Evolutionary conservation across 768 basidiomycete genomes (phyloP), one percentile per base, ranked within the genome.

Genomic region (Leccinum uliginosum): DNA sequence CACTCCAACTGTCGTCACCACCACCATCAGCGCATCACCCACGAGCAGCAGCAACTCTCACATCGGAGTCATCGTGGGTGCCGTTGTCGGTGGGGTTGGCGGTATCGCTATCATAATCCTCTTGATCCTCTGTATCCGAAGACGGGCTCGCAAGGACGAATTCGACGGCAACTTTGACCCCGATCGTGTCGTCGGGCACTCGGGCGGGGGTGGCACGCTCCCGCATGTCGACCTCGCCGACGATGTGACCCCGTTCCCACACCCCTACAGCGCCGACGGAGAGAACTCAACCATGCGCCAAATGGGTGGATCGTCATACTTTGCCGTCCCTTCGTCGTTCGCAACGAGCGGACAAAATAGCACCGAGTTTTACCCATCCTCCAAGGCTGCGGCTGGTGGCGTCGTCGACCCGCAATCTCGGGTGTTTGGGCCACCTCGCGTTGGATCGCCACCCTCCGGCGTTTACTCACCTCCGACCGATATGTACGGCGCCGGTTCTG

Each of bases 111-210:
- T 71, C 10, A 1, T 77, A 19, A 59, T 59, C 3, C 23, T 74
- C 56, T 30, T 75, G 15, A 10, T 73, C 50, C 66, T 72, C 53
- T 73, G 69, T 45, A 51, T 74, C 44, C 67, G 70, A 7, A 62
- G 54, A 24, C 59, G 65, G 3, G 49, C 35, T 9, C 60, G 59
- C 47, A 62, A 59, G 32, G 73, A 78, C 55, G 78, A 80, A 26
- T 80, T 80, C 47, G 78, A 80, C 54, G 78, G 79, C 51, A 72
- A 80, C 69, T 80, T 80, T 56, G 78, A 80, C 38, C 79, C 78
- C 0, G 79, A 80, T 57, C 74, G 73, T 6, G 73, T 80, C 43
- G 59, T 71, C 3, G 65, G 63, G 11, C 71, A 69, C 30, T 3
- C 34, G 15, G n/a, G 68, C 50, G 30, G 8, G 3, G 63, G 64